Percentiles rank a stretch among this genome's conserved stretches.
Evolutionary conservation across 192 early-diverging fungal species (phyloP).

Genomic region (Funneliformis geosporum): DNA sequence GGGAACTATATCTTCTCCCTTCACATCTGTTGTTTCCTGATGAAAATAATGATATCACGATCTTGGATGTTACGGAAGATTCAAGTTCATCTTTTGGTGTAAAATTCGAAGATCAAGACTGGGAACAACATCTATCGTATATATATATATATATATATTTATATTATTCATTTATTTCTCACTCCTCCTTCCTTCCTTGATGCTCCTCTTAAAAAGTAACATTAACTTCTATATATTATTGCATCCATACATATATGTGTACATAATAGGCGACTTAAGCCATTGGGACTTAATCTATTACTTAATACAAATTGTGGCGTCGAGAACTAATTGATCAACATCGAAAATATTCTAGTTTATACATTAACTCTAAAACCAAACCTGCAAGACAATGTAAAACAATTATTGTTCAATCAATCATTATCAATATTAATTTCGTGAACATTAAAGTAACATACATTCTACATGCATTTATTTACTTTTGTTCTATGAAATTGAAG

Average conservation of each 20-base stretch:
- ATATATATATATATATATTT: too few species aligned
- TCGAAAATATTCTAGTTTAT: constrained; percentile 66
- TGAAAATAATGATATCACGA: constrained; percentile 65
- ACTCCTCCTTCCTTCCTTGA: too few species aligned
- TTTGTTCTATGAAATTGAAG: constrained; percentile 35
- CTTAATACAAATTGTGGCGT: constrained; percentile 82
- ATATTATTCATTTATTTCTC: too few species aligned
- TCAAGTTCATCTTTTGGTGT: constrained; percentile 55
- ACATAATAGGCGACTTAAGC: constrained; percentile 73
- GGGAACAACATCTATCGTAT: constrained; percentile 74
- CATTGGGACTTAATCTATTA: constrained; percentile 82
- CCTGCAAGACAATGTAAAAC: constrained; percentile 66
- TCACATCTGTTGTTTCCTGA: constrained; percentile 83
- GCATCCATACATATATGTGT: not conserved
- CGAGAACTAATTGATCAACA: constrained; percentile 68
- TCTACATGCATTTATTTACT: not conserved
- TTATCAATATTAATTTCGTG: too few species aligned
- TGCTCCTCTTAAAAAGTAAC: not conserved
- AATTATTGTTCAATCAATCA: too few species aligned
- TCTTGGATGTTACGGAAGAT: constrained; percentile 74
- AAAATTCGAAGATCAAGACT: constrained; percentile 87
- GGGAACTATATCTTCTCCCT: constrained; percentile 85
- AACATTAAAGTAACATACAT: too few species aligned
- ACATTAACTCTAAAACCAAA: constrained; percentile 65
- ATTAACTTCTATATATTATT: not conserved